Base-by-base conservation (phyloP, 768 basidiomycete genomes). In the Naganishia vishniacii region DNA sequence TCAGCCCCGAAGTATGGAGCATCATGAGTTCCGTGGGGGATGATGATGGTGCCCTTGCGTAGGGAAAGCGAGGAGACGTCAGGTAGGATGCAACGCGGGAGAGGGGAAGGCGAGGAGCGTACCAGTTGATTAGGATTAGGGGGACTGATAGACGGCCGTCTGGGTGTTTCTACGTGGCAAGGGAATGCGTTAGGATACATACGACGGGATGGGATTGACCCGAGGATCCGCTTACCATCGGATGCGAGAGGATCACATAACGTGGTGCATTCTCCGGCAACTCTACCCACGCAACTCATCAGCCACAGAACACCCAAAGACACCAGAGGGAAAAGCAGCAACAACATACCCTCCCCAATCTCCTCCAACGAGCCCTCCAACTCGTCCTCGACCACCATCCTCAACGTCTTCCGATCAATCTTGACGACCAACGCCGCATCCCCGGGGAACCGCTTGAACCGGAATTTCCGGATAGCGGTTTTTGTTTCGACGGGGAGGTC, bases 81-180 rank as follows among this genome's bases (percentile, higher is more conserved):
- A 37, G 47, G 5, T 9, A 0, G 31, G n/a, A 45, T 16, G 11
- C 45, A 72, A 69, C 15, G 7, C 7, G 34, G 34, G 34, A 7
- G 15, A n/a, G n/a, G n/a, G n/a, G n/a, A n/a, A n/a, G n/a, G n/a
- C 15, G 15, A 7, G 15, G 7, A 7, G 7, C 34, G 32, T 42
- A 73, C 76, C 91, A 95, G 79, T 93, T 92, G 75, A 95, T 79
- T 48, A 94, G 81, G 13, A 89, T 85, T 12, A 95, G 80, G 1
- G 91, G 91, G 69, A 86, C 89, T 0, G 89, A 91, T 65, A 81
- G 88, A 48, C 92, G 81, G 3, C 91, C 91, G 71, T 94, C 91
- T 9, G 74, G 74, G 75, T 93, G 89, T 58, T 81, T 81, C 76
- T 77, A 25, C 13, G 26, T 28, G 49, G 47, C 13, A n/a, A n/a